phyloP scores from a whole-genome alignment of 805 yeast species.

The Lipomyces yamanashiensis region DNA sequence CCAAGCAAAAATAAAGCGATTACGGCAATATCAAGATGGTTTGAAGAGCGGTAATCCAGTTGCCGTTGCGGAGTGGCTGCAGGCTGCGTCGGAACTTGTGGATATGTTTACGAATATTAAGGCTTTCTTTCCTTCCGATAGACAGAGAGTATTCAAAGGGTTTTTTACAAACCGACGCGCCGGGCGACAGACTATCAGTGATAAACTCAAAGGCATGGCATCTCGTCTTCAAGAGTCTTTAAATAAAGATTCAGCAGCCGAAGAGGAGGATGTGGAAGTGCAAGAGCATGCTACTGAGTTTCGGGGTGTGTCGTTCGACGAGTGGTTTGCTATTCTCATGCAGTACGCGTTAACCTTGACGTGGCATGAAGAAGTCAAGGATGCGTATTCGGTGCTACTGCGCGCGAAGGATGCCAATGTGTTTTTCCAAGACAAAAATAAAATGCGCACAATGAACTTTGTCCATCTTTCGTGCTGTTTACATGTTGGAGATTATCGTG shows the following conservation, averaged over 20 bases:
- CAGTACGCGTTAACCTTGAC: constrained; percentile 73
- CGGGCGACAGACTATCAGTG: constrained; percentile 68
- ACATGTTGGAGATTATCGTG: constrained; percentile 56
- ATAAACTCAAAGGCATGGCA: constrained; percentile 69
- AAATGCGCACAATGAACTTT: constrained; percentile 63
- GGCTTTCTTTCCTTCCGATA: constrained; percentile 77
- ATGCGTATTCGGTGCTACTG: constrained; percentile 71
- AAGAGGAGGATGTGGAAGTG: constrained; percentile 47
- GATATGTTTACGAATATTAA: constrained; percentile 80
- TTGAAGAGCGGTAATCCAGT: constrained; percentile 49
- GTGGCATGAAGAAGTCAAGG: constrained; percentile 60
- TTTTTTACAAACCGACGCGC: constrained; percentile 56
- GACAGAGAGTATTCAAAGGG: constrained; percentile 70
- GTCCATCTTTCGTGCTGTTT: constrained; percentile 68
- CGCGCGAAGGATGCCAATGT: constrained; percentile 79
- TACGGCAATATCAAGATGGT: constrained; percentile 31
- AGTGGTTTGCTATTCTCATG: constrained; percentile 86
- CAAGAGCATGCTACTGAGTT: constrained; percentile 49
- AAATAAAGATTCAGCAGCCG: constrained; percentile 55
- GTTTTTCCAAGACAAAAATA: constrained; percentile 66
- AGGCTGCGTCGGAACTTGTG: constrained; percentile 77
- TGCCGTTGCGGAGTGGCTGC: constrained; percentile 81
- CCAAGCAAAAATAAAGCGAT: constrained; percentile 20
- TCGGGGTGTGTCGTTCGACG: constrained; percentile 74
- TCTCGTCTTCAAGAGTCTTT: constrained; percentile 46